phyloP scores from a whole-genome alignment of 768 basidiomycete genomes.

The Baorangia bicolor region DNA sequence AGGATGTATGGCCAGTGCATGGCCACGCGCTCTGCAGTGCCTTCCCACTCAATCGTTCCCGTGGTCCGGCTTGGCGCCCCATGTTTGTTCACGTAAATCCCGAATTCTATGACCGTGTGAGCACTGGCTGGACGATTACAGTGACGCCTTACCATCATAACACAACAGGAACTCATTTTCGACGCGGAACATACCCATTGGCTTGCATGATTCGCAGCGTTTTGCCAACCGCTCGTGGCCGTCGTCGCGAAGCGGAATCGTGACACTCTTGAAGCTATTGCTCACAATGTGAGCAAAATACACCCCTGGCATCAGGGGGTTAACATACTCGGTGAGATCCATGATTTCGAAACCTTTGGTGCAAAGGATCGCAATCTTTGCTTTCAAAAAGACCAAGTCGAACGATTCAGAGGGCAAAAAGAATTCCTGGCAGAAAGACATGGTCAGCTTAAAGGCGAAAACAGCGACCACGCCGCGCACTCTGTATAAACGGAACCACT shows the following conservation, averaged over 20 bases:
- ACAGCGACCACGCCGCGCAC: conserved; percentile 29
- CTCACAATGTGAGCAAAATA: neutral
- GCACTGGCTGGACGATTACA: neutral
- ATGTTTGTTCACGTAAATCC: conserved; percentile 87
- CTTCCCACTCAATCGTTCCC: conserved; percentile 91
- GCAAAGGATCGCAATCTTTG: conserved; percentile 90
- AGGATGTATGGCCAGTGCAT: conserved; percentile 88
- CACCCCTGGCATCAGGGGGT: neutral
- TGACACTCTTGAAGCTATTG: conserved; percentile 78
- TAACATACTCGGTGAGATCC: conserved; percentile 84
- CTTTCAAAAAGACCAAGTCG: conserved; percentile 89
- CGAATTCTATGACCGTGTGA: conserved; percentile 61
- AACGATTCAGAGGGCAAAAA: conserved; percentile 91
- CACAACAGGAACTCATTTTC: conserved; percentile 89
- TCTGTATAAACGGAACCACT: conserved; percentile 94
- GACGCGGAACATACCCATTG: conserved; percentile 87
- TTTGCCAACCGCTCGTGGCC: conserved; percentile 69
- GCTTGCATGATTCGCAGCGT: conserved; percentile 76
- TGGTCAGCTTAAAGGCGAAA: neutral
- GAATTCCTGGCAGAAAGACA: conserved; percentile 59
- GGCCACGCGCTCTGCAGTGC: conserved; percentile 83
- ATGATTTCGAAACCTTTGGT: conserved; percentile 97
- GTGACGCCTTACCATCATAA: conserved; percentile 67
- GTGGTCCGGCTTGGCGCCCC: conserved; percentile 77
- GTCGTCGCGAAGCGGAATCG: conserved; percentile 83